Evolutionary conservation across 2,329 filamentous ascomycete genomes (phyloP), one percentile per base, ranked within the genome.

Genomic region (Monosporascus sp.): DNA sequence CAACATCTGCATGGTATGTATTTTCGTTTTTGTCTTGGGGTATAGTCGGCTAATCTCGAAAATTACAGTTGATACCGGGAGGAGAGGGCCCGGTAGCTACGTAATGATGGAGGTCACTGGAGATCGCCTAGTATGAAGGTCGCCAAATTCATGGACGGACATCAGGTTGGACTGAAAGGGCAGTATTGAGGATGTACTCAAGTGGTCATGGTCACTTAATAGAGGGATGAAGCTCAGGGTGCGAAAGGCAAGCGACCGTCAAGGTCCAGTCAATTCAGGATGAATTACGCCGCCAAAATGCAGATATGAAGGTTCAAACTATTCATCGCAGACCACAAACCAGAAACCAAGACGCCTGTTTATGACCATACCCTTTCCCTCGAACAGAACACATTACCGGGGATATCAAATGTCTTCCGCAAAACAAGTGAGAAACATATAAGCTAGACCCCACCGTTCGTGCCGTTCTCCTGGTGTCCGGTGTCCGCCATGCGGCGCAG

Each of bases 1-100:
- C 76, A 97, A 97, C 67, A 91, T 99, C 60, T 97, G 93, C 88
- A 99, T 99, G 94, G 94, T 96, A 81, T 52, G 79, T 62, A 51
- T 41, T 16, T 26, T 50, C 6, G n/a, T 22, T 11, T 24, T 22
- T 37, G 14, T 20, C 26, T 31, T 20, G 11, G 48, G 19, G 24
- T 35, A 40, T 22, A 14, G 3, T 41, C 43, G 7, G 17, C 50
- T 49, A 40, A 52, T n/a, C 38, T 55, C n/a, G 24, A 37, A 14
- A 37, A 5, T 17, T 44, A 24, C 58, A 91, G 87, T 78, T 91
- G 71, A 90, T 91, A 65, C 88, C 88, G 3, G 88, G 88, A 63
- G 88, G 88, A 49, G 88, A 91, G 69, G 88, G 88, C 4, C 88
- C 88, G 14, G 74, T 72, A 48, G 65, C 59, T 20, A 62, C 68